Base-by-base conservation (phyloP, 495 filamentous ascomycete species). In the Penicillium daleae region DNA sequence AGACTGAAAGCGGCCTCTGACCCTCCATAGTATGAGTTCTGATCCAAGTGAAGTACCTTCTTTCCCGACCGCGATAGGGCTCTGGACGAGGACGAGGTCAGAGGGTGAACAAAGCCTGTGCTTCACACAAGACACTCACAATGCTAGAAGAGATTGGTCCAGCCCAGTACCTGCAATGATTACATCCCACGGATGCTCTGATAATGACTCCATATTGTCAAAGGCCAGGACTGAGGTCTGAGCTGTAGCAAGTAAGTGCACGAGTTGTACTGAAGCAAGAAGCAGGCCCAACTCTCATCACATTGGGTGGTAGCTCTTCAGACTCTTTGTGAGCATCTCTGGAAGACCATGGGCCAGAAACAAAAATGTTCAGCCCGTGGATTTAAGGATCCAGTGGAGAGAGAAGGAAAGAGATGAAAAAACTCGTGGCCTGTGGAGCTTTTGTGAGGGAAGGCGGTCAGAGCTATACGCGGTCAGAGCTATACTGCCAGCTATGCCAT, bases 51-150 rank as follows among this genome's bases (percentile, higher is more conserved):
- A 35, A 98, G 86, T 56, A 99, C 86, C 62, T 91, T 93, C 80
- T 96, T 97, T 66, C 87, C 87, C 33, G 93, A 95, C 66, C 96
- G 89, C 60, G 93, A 96, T 62, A 98, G 86, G 59, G 95, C 90
- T 83, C 94, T 97, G 87, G 70, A 66, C 42, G 68, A 72, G 13
- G 71, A 70, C 78, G 69, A 68, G 76, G 76, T 85, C 87, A 71
- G 67, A 84, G 88, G 87, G 83, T 49, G 65, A 37, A 35, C 17
- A 21, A 54, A 2, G 17, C 70, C 70, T 42, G 62, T 48, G 59
- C 31, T 64, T 67, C 57, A 56, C 61, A 51, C 55, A 46, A 52
- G 31, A 62, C 52, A 80, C 90, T 83, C 85, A 99, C 95, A 97
- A 81, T 63, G 95, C 94, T 65, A 99, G 85, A 57, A 99, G 87